phyloP scores from a whole-genome alignment of 257 asterid genomes.

The Nicotiana sylvestris region DNA sequence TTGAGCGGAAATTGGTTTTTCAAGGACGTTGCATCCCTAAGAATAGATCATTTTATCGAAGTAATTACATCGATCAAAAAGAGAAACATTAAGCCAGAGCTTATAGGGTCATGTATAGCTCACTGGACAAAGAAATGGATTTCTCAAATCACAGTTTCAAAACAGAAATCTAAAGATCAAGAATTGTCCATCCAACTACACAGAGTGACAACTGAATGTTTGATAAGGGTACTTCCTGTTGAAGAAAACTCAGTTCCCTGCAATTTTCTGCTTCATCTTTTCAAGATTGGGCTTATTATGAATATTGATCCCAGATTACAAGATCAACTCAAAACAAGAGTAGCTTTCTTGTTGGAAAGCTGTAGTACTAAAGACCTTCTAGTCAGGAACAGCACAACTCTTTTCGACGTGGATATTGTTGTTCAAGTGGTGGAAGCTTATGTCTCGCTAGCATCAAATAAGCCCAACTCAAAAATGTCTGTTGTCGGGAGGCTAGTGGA shows the following conservation, averaged over 20 bases:
- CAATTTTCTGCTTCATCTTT: slow-evolving; percentile 32
- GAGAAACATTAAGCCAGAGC: slow-evolving; percentile 21
- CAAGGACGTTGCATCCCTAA: slow-evolving; percentile 26
- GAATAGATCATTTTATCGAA: slow-evolving; percentile 28
- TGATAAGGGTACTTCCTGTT: slow-evolving; percentile 20
- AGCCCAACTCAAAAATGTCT: slow-evolving; percentile 8
- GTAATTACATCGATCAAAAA: slow-evolving; percentile 21
- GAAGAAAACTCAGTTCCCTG: slow-evolving; percentile 27
- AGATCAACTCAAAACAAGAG: slow-evolving; percentile 22
- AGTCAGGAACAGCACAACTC: slow-evolving; percentile 19
- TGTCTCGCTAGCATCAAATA: slow-evolving; percentile 9
- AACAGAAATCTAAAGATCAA: slow-evolving; percentile 5
- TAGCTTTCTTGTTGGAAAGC: slow-evolving; percentile 19
- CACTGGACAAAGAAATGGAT: slow-evolving; percentile 36
- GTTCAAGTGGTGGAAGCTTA: slow-evolving; percentile 24
- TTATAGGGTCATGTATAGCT: slow-evolving; percentile 28
- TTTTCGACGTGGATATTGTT: slow-evolving; percentile 17
- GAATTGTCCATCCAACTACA: slow-evolving; percentile 18
- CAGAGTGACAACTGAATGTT: slow-evolving; percentile 24
- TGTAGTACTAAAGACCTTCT: slow-evolving; percentile 26
- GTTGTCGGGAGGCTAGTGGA: slow-evolving; percentile 25
- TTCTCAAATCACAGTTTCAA: slow-evolving; percentile 13
- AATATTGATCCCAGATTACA: slow-evolving; percentile 16
- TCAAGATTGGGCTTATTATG: slow-evolving; percentile 22
- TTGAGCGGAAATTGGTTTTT: slow-evolving; percentile 26